phyloP scores from a whole-genome alignment of 2,329 filamentous ascomycete genomes.

The Monosporascus sp. region DNA sequence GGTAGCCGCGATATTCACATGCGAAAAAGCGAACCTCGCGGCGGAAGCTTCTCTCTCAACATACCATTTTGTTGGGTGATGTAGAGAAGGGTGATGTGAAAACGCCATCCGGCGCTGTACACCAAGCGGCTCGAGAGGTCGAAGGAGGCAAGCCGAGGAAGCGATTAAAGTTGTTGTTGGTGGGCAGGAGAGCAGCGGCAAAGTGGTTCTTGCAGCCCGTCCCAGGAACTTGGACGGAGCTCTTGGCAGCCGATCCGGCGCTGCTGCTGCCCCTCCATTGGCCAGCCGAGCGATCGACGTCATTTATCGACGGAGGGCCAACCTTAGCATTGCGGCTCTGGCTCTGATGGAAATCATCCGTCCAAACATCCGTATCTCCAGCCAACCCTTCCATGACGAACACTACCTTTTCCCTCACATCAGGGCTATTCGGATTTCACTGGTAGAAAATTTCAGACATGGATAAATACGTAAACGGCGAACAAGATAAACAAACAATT shows the following conservation, averaged over 20 bases:
- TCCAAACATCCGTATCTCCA: background rate
- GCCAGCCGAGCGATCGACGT: slow-evolving; percentile 7
- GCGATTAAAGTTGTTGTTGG: background rate
- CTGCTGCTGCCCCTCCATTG: slow-evolving; percentile 2
- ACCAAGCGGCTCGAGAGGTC: background rate
- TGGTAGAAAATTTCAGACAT: background rate
- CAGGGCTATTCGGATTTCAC: background rate
- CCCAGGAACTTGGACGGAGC: slow-evolving; percentile 4
- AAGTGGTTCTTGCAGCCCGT: background rate
- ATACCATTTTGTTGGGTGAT: slow-evolving; percentile 10
- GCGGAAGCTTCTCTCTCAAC: background rate
- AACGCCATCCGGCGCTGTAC: slow-evolving; percentile 10
- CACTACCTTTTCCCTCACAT: background rate
- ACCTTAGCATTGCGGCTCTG: background rate
- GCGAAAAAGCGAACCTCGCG: slow-evolving; percentile 4
- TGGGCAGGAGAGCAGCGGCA: background rate
- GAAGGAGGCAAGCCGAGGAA: background rate
- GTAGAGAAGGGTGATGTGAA: background rate
- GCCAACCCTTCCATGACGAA: background rate
- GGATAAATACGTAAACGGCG: too few relatives aligned
- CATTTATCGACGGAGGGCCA: background rate
- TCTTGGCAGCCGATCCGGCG: slow-evolving; percentile 12
- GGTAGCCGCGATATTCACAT: too few relatives aligned
- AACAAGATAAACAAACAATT: too few relatives aligned
- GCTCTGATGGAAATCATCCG: background rate